Base-by-base conservation (phyloP, 371 early-diverging fungal genomes). In the Funneliformis caledonium region DNA sequence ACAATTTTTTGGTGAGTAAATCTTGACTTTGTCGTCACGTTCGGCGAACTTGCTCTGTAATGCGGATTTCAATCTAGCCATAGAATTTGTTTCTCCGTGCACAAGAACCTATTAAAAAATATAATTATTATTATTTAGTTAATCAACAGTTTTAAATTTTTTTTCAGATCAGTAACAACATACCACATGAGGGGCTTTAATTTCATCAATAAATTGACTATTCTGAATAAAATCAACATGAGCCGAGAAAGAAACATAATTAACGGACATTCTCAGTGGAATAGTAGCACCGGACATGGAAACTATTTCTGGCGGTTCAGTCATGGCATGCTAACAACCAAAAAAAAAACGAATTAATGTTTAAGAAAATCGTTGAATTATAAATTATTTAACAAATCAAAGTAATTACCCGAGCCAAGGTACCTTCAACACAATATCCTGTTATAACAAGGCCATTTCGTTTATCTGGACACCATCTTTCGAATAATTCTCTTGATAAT, bases 211-310 rank as follows among this genome's bases (percentile, higher is more conserved):
- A 85, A 99, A 99, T 83, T 95, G 92, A 72, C 94, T 93, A 88
- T 99, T 99, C 87, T 99, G 99, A 7, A 96, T 92, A 85, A 94
- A 99, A 87, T 99, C 99, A 10, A 99, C 99, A 83, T 99, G 99
- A 0, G 99, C 99, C 56, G 97, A 96, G 84, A 99, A 99, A 0
- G 99, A 99, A 26, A 99, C 96, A 85, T 98, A 99, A 74, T 98
- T 96, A 56, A 99, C 97, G 0, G 96, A 91, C 91, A 98, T 92
- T 9, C 94, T 90, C 12, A 98, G 88, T 64, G 96, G 95, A n/a
- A 99, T 89, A 72, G 90, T 94, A 43, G 92, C 90, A 56, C 99
- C 99, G 70, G 90, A 86, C 88, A 94, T 91, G 47, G 97, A 91
- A 70, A 93, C 88, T 73, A 99, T 95, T 78, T 98, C 98, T 7